Base-by-base conservation (phyloP, 768 basidiomycete genomes). In the Trametes villosa region DNA sequence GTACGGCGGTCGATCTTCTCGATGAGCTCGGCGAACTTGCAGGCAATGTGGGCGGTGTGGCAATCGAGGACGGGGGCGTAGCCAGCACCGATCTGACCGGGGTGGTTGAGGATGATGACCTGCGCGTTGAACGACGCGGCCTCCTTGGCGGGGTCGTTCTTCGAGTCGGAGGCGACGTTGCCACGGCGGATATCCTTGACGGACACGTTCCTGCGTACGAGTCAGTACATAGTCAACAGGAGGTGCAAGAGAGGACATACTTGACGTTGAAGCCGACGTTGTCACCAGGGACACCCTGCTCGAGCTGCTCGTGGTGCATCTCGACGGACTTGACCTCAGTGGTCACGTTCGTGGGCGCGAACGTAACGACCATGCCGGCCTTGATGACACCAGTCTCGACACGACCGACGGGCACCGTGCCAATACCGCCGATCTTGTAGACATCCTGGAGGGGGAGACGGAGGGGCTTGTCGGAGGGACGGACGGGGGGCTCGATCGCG, bases 281-380 rank as follows among this genome's bases (percentile, higher is more conserved):
- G 87, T 99, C 97, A 84, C 97, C 97, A 62, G 97, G 97, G 65
- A 82, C 67, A 81, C 96, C 97, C 79, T 92, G 83, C 76, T 83
- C 88, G 78, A 99, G 95, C 80, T 96, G 94, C 77, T 96, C 94
- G 87, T 96, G 95, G 76, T 96, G 95, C 96, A 98, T 98, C 83
- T 98, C 96, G 78, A 97, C 95, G 71, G 97, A 98, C 89, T 98
- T 98, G 86, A 99, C 97, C 94, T 99, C 97, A 82, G 97, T 99
- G 79, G 95, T 98, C 73, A 99, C 96, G 82, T 94, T 95, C 65
- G 94, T 77, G 63, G 96, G 96, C 68, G 96, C 96, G 76, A 98
- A 99, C 75, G 81, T 87, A 77, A 97, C 97, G 71, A 99, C 83
- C 96, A 98, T 99, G 78, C 96, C 96, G 72, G 96, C 93, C 86